Conservation (phyloP, 768 basidiomycete species). For the Kwoniella sp. region DNA sequence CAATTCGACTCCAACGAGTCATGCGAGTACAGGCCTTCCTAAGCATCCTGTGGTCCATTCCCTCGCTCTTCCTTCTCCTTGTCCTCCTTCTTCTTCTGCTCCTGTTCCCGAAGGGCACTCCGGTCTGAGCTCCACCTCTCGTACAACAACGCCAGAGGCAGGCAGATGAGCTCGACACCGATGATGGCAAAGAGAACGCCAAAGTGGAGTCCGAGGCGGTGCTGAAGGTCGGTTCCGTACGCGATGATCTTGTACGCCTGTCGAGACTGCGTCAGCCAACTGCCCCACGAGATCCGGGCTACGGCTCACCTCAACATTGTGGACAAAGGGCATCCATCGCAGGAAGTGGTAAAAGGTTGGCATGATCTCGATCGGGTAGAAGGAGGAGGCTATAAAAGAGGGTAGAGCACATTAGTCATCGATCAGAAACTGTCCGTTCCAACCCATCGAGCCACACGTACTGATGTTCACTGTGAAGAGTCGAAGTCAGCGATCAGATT, state of each 20-base stretch:
- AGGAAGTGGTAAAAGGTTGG: constrained; percentile 43
- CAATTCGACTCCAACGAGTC: not conserved
- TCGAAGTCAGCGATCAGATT: not conserved
- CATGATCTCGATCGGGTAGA: constrained; percentile 46
- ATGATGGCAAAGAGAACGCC: constrained; percentile 44
- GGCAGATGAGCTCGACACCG: constrained; percentile 36
- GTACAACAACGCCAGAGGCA: constrained; percentile 26
- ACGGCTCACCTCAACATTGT: constrained; percentile 25
- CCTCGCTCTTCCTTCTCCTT: constrained; percentile 1
- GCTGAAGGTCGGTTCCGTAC: constrained; percentile 33
- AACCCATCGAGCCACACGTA: not conserved
- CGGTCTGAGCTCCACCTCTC: constrained; percentile 38
- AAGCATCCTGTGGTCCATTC: not conserved
- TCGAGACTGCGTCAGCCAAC: not conserved
- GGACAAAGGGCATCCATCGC: constrained; percentile 37
- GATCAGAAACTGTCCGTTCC: too few species aligned
- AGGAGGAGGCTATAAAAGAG: constrained; percentile 35
- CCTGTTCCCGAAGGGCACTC: constrained; percentile 6
- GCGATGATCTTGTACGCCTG: constrained; percentile 47
- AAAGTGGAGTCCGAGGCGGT: constrained; percentile 42
- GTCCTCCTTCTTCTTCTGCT: constrained; percentile 19
- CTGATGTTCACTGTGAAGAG: constrained; percentile 42
- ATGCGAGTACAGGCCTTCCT: not conserved
- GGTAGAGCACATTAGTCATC: not conserved
- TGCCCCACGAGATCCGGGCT: too few species aligned